Conservation (phyloP, 2,329 filamentous ascomycete genomes). For the Cercospora beticola region DNA sequence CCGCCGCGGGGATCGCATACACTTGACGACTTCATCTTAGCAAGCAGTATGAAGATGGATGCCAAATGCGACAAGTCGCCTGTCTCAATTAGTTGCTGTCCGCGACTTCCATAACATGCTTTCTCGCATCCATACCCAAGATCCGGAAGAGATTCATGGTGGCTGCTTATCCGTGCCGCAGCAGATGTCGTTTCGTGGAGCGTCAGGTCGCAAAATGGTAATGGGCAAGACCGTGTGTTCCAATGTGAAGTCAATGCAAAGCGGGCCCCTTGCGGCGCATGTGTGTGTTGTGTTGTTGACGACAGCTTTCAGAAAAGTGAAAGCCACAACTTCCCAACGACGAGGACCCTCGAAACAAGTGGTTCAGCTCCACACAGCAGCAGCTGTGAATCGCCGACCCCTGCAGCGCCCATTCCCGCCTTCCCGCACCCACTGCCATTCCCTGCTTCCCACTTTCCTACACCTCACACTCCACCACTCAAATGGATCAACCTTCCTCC, state of each 20-base stretch:
- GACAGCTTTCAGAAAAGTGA: conserved; percentile 5
- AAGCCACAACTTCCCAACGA: conserved; percentile 5
- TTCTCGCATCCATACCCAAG: conserved; percentile 53
- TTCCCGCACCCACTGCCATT: not conserved
- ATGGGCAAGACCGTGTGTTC: not conserved
- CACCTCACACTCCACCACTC: not conserved
- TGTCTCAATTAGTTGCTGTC: conserved; percentile 41
- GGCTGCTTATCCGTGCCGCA: conserved; percentile 11
- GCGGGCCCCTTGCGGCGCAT: conserved; percentile 7
- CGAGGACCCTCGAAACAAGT: conserved; percentile 4
- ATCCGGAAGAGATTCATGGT: conserved; percentile 70
- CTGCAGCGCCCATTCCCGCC: conserved; percentile 5
- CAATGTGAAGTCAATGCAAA: not conserved
- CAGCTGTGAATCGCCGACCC: not conserved
- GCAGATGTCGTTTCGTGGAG: conserved; percentile 7
- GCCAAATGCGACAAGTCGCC: conserved; percentile 93
- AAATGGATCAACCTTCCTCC: not conserved
- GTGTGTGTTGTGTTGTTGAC: conserved; percentile 1
- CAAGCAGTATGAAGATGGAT: conserved; percentile 90
- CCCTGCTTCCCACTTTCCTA: not conserved
- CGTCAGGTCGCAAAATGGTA: not conserved
- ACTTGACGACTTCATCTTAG: conserved; percentile 89
- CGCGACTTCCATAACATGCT: conserved; percentile 7
- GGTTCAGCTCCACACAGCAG: conserved; percentile 1
- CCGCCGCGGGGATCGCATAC: conserved; percentile 53